phyloP scores from a whole-genome alignment of 1,284 basidiomycete genomes.

The Takashimella koratensis region DNA sequence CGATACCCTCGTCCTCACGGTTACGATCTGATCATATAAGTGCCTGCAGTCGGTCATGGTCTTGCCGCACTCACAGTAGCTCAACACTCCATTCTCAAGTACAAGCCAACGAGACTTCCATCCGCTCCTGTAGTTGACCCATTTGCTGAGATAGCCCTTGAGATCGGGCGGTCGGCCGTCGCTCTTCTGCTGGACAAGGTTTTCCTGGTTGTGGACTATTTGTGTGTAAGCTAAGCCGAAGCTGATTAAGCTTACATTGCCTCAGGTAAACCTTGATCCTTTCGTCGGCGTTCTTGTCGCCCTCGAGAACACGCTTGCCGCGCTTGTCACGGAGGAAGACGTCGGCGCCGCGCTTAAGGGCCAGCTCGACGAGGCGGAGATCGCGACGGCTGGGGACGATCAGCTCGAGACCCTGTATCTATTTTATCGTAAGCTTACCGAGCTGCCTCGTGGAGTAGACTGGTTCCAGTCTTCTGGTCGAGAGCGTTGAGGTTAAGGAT shows the following conservation, averaged over 20 bases:
- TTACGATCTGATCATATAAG: constrained; percentile 56
- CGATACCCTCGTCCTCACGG: constrained; percentile 85
- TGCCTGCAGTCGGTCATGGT: neutral
- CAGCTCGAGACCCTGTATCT: too few species aligned
- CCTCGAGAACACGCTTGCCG: constrained; percentile 72
- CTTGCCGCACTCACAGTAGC: constrained; percentile 53
- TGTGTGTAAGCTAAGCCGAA: neutral
- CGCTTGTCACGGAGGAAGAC: constrained; percentile 80
- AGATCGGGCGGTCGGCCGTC: constrained; percentile 59
- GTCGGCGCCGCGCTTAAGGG: constrained; percentile 80
- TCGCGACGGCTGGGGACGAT: constrained; percentile 68
- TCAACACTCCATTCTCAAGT: constrained; percentile 76
- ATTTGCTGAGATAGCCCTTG: constrained; percentile 59
- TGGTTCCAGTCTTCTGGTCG: constrained; percentile 71
- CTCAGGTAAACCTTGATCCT: constrained; percentile 76
- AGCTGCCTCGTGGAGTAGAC: constrained; percentile 84
- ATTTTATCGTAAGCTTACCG: constrained; percentile 47
- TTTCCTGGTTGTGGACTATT: constrained; percentile 73
- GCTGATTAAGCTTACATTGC: constrained; percentile 60
- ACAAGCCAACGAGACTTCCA: constrained; percentile 95
- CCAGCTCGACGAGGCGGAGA: constrained; percentile 74
- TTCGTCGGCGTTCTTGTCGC: constrained; percentile 59
- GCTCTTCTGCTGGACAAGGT: constrained; percentile 34
- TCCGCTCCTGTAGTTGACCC: constrained; percentile 56
- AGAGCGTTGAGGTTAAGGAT: constrained; percentile 52